Evolutionary conservation across 2,329 filamentous ascomycete genomes (phyloP).

Genomic region (Zasmidium angulare): DNA sequence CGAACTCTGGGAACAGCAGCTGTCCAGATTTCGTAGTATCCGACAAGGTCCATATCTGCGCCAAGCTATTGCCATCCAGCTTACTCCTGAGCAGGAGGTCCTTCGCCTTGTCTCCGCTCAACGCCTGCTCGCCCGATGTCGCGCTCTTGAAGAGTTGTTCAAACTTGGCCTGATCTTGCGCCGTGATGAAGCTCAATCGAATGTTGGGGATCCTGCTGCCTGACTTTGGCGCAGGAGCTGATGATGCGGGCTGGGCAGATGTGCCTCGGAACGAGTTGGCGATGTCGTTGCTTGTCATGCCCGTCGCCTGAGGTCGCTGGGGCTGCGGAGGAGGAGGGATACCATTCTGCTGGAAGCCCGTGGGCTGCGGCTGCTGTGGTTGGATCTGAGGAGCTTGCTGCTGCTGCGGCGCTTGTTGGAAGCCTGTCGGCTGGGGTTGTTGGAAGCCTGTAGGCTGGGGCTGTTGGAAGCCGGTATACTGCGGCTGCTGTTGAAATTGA

Average conservation of each 20-base stretch:
- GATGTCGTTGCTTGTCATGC: conserved; percentile 64
- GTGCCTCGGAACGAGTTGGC: conserved; percentile 60
- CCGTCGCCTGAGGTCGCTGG: conserved; percentile 55
- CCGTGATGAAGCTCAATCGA: conserved; percentile 91
- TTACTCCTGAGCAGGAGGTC: conserved; percentile 87
- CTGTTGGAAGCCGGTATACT: conserved; percentile 40
- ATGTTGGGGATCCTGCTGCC: conserved; percentile 87
- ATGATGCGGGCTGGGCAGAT: conserved; percentile 54
- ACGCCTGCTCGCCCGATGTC: conserved; percentile 76
- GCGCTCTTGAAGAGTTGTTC: conserved; percentile 97
- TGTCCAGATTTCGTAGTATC: conserved; percentile 97
- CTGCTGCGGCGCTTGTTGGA: conserved; percentile 51
- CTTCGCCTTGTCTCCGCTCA: conserved; percentile 88
- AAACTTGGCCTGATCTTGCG: conserved; percentile 91
- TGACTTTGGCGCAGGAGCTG: conserved; percentile 61
- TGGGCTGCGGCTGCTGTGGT: conserved; percentile 35
- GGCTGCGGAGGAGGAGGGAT: conserved; percentile 44
- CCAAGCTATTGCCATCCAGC: conserved; percentile 80
- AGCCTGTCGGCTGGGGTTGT: conserved; percentile 52
- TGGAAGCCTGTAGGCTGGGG: conserved; percentile 55
- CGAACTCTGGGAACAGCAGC: conserved; percentile 95
- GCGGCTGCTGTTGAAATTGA: conserved; percentile 38
- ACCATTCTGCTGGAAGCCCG: conserved; percentile 42
- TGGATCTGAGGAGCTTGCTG: conserved; percentile 22
- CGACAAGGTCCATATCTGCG: conserved; percentile 91